Conservation (phyloP, 176 grass and related monocot species). For the Oropetium thomaeum region DNA sequence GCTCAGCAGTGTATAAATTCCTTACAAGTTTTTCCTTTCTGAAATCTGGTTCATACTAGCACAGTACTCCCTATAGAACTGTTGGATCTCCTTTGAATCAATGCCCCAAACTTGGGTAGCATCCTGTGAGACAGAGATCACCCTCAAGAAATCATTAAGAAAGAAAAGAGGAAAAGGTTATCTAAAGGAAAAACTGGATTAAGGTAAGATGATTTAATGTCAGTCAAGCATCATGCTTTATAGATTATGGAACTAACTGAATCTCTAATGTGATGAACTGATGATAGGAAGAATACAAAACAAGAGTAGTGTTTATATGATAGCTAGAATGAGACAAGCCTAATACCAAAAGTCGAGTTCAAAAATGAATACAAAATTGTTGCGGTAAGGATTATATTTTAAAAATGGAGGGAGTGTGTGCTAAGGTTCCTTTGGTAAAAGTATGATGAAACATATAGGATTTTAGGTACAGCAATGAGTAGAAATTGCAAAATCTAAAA, state of each 20-base stretch:
- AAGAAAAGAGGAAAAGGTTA: conserved; percentile 9
- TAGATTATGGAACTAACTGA: conserved; percentile 18
- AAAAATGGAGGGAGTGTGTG: too few species aligned
- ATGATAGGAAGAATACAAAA: conserved; percentile 31
- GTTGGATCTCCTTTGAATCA: conserved; percentile 60
- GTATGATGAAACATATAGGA: background rate
- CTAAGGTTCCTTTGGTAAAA: background rate
- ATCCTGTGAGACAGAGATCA: conserved; percentile 39
- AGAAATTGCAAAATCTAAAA: conserved; percentile 15
- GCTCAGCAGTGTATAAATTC: background rate
- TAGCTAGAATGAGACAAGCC: conserved; percentile 13
- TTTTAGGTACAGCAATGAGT: background rate
- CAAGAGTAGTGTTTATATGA: conserved; percentile 13
- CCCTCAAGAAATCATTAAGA: background rate
- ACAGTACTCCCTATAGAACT: conserved; percentile 61
- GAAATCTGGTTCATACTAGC: conserved; percentile 36
- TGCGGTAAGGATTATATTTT: too few species aligned
- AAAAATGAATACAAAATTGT: too few species aligned
- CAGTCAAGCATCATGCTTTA: conserved; percentile 17
- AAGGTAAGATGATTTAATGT: conserved; percentile 2
- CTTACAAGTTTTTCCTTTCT: conserved; percentile 63
- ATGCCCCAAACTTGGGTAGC: conserved; percentile 36
- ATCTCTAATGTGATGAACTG: background rate
- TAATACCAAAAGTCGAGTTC: background rate
- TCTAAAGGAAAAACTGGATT: background rate